phyloP scores from a whole-genome alignment of 495 filamentous ascomycete genomes.

The Lasiosphaeria ovina region DNA sequence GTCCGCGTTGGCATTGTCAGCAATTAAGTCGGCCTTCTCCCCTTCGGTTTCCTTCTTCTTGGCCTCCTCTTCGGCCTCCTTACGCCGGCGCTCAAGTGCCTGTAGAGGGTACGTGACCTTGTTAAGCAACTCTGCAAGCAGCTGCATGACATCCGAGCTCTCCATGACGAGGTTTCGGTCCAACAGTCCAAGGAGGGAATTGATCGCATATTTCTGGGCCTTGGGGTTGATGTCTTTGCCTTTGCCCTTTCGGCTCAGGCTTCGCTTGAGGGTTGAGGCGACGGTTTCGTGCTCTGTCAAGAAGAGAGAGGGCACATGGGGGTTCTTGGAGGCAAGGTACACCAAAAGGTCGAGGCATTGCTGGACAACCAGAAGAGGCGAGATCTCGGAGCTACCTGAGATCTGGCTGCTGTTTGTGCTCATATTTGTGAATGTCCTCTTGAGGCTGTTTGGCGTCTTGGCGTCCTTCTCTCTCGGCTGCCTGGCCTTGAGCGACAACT shows the following conservation, averaged over 20 bases:
- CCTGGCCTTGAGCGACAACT: constrained; percentile 87
- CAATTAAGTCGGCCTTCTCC: constrained; percentile 26
- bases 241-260: constrained; percentile 79
- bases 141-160: constrained; percentile 92
- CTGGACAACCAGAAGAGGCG: constrained; percentile 90
- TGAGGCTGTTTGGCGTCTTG: constrained; percentile 77
- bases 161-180: constrained; percentile 93
- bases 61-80: constrained; percentile 59
- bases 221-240: constrained; percentile 78
- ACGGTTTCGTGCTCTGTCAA: constrained; percentile 86
- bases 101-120: constrained; percentile 86
- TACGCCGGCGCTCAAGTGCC: constrained; percentile 78
- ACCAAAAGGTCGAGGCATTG: constrained; percentile 84
- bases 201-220: constrained; percentile 85
- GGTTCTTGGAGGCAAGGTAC: constrained; percentile 75
- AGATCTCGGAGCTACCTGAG: constrained; percentile 69
- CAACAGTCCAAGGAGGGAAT: constrained; percentile 80
- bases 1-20: constrained; percentile 21
- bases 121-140: constrained; percentile 79
- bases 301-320: constrained; percentile 86
- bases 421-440: constrained; percentile 63
- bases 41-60: constrained; percentile 52
- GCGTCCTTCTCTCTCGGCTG: constrained; percentile 62
- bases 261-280: constrained; percentile 69
- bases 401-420: constrained; percentile 43